Evolutionary conservation across 2,329 filamentous ascomycete species (phyloP).

Genomic region (Colletotrichum horii): DNA sequence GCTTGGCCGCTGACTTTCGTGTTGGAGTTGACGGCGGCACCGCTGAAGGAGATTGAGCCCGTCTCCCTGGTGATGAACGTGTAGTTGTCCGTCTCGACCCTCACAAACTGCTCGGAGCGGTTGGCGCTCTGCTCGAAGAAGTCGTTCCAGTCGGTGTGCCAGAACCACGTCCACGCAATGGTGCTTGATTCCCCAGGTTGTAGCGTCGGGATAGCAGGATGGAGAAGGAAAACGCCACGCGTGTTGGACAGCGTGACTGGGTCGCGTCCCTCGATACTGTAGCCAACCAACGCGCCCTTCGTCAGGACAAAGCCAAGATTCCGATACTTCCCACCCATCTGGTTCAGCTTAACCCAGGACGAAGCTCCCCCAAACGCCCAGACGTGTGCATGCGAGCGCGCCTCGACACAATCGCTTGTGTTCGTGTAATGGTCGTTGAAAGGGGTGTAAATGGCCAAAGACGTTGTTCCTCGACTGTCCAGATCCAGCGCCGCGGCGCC

Average conservation of each 20-base stretch:
- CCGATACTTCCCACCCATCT: constrained; percentile 9
- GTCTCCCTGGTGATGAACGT: neutral
- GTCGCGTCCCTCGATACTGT: constrained; percentile 15
- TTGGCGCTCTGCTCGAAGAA: neutral
- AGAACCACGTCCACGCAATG: constrained; percentile 14
- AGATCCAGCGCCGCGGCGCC: neutral
- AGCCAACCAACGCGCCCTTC: constrained; percentile 2
- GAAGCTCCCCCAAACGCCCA: constrained; percentile 10
- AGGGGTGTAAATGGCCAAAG: constrained; percentile 1
- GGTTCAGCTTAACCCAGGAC: constrained; percentile 10
- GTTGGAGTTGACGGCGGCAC: neutral
- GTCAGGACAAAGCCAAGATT: constrained; percentile 11
- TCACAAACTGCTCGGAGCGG: neutral
- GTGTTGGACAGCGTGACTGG: constrained; percentile 4
- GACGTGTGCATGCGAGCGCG: neutral
- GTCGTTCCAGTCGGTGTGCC: constrained; percentile 5
- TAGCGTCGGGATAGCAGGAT: neutral
- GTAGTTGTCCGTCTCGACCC: neutral
- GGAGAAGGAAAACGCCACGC: constrained; percentile 3
- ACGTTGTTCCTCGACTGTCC: neutral
- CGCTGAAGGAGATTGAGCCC: neutral
- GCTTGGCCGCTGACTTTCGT: neutral
- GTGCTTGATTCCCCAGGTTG: neutral
- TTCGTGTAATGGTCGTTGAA: constrained; percentile 21
- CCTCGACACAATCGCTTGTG: neutral